These are phyloP conservation scores for Monoraphidium neglectum DNA, from an alignment of 139 green algal species.

Conservation along the genomic window DNA sequence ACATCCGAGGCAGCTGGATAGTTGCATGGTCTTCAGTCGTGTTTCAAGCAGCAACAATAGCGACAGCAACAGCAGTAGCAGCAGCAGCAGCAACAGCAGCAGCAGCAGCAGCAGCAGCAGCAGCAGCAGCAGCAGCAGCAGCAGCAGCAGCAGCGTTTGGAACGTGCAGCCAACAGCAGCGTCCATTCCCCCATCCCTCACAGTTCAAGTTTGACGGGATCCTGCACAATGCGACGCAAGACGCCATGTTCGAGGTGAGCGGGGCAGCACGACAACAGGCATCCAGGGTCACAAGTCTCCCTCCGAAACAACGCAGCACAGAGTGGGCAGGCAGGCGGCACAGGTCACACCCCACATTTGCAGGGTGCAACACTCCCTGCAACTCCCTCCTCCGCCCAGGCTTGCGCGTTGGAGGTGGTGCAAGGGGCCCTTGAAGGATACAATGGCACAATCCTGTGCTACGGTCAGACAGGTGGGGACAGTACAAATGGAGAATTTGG, in stretches of 20 bases:
- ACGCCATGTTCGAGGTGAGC: slow-evolving; percentile 62
- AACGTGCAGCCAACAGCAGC: too few relatives aligned
- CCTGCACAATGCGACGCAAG: slow-evolving; percentile 62
- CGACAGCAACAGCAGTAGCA: background rate
- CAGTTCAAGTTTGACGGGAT: slow-evolving; percentile 79
- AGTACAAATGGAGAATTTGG: too few relatives aligned
- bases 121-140: too few relatives aligned
- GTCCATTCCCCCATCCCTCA: too few relatives aligned
- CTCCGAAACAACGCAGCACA: background rate
- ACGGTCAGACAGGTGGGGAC: slow-evolving; percentile 74
- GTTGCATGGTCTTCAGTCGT: too few relatives aligned
- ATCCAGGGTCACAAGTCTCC: too few relatives aligned
- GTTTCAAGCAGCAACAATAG: background rate
- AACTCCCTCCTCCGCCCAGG: slow-evolving; percentile 1
- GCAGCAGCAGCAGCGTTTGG: too few relatives aligned
- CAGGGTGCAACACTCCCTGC: too few relatives aligned
- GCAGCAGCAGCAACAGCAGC: slow-evolving; percentile 1
- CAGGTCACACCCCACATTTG: too few relatives aligned
- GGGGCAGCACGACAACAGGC: background rate
- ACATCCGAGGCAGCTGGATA: too few relatives aligned
- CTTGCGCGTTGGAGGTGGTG: slow-evolving; percentile 57
- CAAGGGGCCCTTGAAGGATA: slow-evolving; percentile 68
- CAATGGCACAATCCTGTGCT: slow-evolving; percentile 83
- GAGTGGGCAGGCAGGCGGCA: background rate
- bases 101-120: background rate